These are phyloP conservation scores for Leishmania martiniquensis DNA, from an alignment of 208 protist genomes.

Conservation along the genomic window DNA sequence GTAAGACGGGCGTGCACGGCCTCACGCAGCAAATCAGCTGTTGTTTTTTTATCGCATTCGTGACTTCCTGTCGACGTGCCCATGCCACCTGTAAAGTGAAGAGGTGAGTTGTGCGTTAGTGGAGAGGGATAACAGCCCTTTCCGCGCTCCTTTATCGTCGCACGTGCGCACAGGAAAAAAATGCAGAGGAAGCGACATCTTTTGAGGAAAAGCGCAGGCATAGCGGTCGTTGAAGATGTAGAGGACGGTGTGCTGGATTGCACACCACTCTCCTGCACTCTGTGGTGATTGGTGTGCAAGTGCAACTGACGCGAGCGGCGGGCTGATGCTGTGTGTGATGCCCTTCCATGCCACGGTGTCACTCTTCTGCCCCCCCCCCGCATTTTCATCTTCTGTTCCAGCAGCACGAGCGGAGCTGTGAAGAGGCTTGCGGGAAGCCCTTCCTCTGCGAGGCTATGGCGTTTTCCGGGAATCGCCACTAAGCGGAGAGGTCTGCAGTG, in stretches of 20 bases:
- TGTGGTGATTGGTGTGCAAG: not conserved
- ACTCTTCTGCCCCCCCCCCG: not conserved
- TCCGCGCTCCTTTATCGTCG: not conserved
- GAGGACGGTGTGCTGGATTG: not conserved
- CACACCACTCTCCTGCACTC: not conserved
- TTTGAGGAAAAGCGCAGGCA: not conserved
- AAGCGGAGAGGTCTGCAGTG: not conserved
- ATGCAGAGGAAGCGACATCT: not conserved
- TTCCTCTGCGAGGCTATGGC: not conserved
- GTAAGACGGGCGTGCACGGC: not conserved
- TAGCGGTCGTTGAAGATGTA: not conserved
- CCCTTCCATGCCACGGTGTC: not conserved
- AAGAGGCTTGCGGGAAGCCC: not conserved
- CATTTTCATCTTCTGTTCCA: constrained; percentile 1
- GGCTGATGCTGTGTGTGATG: not conserved
- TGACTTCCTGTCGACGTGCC: not conserved
- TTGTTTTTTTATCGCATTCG: not conserved
- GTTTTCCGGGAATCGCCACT: not conserved
- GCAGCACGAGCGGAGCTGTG: not conserved
- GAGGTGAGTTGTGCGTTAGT: not conserved
- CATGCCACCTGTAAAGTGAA: not conserved
- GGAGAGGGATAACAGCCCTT: not conserved
- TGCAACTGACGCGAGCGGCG: not conserved
- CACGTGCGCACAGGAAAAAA: not conserved
- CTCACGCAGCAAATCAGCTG: not conserved